These are phyloP conservation scores for Colletotrichum shisoi DNA, from an alignment of 2,329 filamentous ascomycete species.

Conservation along the genomic window DNA sequence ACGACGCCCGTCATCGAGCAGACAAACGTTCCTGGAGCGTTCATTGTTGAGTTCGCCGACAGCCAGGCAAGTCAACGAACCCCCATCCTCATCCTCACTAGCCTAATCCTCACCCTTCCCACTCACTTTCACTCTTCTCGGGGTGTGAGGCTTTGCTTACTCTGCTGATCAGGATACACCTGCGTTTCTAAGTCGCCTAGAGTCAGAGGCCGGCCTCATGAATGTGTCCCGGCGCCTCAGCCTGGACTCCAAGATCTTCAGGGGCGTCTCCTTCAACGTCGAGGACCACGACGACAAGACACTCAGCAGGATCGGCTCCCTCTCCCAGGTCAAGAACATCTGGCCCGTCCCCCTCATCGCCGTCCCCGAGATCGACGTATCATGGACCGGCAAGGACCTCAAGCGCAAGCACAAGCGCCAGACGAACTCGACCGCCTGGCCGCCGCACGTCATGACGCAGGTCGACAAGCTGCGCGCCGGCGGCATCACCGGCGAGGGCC, in stretches of 20 bases:
- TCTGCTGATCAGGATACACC: conserved; percentile 11
- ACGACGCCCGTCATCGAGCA: conserved; percentile 33
- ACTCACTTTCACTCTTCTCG: too few species aligned
- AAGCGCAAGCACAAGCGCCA: conserved; percentile 27
- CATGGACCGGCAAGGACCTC: conserved; percentile 50
- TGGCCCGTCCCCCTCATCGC: conserved; percentile 60
- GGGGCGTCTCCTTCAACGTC: conserved; percentile 62
- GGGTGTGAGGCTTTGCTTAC: not conserved
- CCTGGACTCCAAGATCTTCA: conserved; percentile 46
- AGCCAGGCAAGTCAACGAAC: conserved; percentile 50
- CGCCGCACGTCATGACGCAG: conserved; percentile 65
- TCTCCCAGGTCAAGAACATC: conserved; percentile 58
- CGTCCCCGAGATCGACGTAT: conserved; percentile 50
- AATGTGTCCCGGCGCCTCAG: conserved; percentile 39
- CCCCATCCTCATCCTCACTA: not conserved
- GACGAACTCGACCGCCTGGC: conserved; percentile 48
- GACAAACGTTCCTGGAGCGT: conserved; percentile 56
- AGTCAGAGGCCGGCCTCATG: conserved; percentile 26
- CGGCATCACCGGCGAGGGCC: conserved; percentile 58
- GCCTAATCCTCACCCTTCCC: too few species aligned
- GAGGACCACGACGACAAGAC: conserved; percentile 55
- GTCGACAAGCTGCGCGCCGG: conserved; percentile 60
- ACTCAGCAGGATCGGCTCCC: conserved; percentile 50
- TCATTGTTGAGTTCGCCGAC: conserved; percentile 63
- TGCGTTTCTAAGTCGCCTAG: conserved; percentile 34